Evolutionary conservation across 1,284 basidiomycete genomes (phyloP).

Genomic region (Retiboletus flavoniger): DNA sequence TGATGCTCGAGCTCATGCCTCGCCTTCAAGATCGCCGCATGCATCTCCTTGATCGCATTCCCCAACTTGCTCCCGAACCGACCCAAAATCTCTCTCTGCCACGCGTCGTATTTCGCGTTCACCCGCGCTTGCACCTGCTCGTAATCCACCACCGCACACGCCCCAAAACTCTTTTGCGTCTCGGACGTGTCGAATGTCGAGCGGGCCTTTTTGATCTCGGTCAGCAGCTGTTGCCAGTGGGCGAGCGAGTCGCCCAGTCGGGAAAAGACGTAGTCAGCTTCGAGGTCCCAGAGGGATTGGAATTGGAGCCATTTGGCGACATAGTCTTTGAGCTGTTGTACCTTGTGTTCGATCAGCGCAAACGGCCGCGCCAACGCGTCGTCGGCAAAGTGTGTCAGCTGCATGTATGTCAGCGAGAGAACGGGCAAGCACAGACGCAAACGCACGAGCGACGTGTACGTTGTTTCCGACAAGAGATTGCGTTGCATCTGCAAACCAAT

Average conservation of each 20-base stretch:
- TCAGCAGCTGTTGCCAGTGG: conserved; percentile 92
- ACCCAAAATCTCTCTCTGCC: conserved; percentile 93
- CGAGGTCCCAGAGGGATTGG: conserved; percentile 98
- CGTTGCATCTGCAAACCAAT: conserved; percentile 88
- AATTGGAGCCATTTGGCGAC: conserved; percentile 98
- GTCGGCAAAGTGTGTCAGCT: conserved; percentile 79
- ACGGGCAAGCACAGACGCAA: not conserved
- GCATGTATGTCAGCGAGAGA: not conserved
- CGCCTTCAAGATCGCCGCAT: conserved; percentile 88
- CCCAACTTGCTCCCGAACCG: conserved; percentile 92
- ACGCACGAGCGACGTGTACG: conserved; percentile 81
- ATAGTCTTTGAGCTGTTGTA: conserved; percentile 84
- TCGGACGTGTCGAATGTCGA: conserved; percentile 97
- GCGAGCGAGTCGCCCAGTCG: conserved; percentile 90
- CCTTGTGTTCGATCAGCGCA: conserved; percentile 83
- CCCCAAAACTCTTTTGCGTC: conserved; percentile 86
- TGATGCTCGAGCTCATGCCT: conserved; percentile 92
- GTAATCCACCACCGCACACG: conserved; percentile 91
- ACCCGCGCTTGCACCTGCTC: conserved; percentile 97
- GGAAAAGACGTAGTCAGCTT: conserved; percentile 94
- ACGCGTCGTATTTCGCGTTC: conserved; percentile 97
- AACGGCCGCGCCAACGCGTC: conserved; percentile 82
- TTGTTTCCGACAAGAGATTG: conserved; percentile 60
- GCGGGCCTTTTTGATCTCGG: conserved; percentile 94
- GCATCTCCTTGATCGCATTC: conserved; percentile 94